These are phyloP conservation scores for Setaria italica DNA, from an alignment of 202 grass and related monocot genomes.

Conservation along the genomic window DNA sequence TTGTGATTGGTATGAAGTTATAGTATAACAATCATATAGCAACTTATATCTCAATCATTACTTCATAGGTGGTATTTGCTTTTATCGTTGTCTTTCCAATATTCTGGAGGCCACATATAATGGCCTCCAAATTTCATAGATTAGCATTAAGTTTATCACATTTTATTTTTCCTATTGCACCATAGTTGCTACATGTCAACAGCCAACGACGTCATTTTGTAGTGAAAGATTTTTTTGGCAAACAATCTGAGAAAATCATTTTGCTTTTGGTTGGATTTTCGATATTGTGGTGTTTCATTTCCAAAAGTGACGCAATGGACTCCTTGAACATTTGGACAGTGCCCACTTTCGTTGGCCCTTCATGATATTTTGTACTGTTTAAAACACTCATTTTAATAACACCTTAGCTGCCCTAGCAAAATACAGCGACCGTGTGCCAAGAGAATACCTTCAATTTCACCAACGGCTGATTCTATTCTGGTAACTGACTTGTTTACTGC, in stretches of 20 bases:
- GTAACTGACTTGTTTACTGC: conserved; percentile 96
- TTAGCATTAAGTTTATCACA: not conserved
- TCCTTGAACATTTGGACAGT: conserved; percentile 35
- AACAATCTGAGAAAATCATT: not conserved
- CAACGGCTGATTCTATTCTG: conserved; percentile 84
- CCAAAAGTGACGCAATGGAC: conserved; percentile 24
- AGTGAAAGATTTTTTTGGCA: conserved; percentile 17
- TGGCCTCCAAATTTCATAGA: conserved; percentile 36
- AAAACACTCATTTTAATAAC: conserved; percentile 55
- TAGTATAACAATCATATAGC: conserved; percentile 31
- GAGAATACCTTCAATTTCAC: conserved; percentile 71
- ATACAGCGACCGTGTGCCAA: conserved; percentile 52
- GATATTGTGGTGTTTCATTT: conserved; percentile 32
- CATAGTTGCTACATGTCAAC: conserved; percentile 12
- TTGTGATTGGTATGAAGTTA: conserved; percentile 93
- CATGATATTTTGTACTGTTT: conserved; percentile 45
- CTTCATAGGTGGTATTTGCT: conserved; percentile 29
- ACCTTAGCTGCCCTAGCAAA: conserved; percentile 62
- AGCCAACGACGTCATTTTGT: conserved; percentile 6
- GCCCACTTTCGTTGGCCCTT: conserved; percentile 24
- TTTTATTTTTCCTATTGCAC: conserved; percentile 2
- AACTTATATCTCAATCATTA: conserved; percentile 38
- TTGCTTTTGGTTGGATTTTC: conserved; percentile 33
- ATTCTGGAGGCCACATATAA: conserved; percentile 26
- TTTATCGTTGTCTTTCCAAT: conserved; percentile 32